phyloP scores from a whole-genome alignment of 768 basidiomycete species.

The Heimioporus sp. region DNA sequence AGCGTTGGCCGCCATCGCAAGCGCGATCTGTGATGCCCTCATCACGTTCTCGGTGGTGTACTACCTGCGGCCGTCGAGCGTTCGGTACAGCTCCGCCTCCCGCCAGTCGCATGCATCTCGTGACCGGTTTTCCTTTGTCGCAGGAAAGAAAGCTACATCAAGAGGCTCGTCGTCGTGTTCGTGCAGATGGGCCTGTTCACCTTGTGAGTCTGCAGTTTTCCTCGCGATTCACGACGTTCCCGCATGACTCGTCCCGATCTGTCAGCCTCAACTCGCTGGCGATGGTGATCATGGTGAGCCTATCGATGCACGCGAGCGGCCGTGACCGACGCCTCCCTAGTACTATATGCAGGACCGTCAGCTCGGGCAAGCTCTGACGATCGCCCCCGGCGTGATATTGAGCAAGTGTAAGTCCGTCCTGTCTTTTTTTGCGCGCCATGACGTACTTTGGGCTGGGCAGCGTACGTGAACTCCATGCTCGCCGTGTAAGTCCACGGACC shows the following conservation, averaged over 20 bases:
- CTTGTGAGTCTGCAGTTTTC: constrained; percentile 8
- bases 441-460: neutral
- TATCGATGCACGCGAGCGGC: constrained; percentile 7
- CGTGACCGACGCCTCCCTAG: constrained; percentile 5
- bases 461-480: constrained; percentile 24
- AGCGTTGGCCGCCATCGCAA: constrained; percentile 3
- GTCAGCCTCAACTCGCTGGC: too few species aligned
- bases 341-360: constrained; percentile 1
- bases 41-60: constrained; percentile 17
- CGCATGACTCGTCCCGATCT: too few species aligned
- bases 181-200: constrained; percentile 20
- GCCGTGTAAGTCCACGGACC: constrained; percentile 11
- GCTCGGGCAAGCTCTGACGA: neutral
- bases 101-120: too few species aligned
- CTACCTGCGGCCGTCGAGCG: constrained; percentile 13
- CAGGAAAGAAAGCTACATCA: constrained; percentile 13
- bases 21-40: constrained; percentile 19
- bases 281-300: too few species aligned
- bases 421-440: neutral
- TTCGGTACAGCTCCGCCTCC: constrained; percentile 6
- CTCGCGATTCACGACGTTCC: too few species aligned
- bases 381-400: constrained; percentile 9
- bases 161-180: constrained; percentile 8
- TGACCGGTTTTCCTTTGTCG: neutral
- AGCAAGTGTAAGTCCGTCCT: constrained; percentile 10